phyloP scores from a whole-genome alignment of 108 stramenopile species.

The Pseudonitzschia multiseries region DNA sequence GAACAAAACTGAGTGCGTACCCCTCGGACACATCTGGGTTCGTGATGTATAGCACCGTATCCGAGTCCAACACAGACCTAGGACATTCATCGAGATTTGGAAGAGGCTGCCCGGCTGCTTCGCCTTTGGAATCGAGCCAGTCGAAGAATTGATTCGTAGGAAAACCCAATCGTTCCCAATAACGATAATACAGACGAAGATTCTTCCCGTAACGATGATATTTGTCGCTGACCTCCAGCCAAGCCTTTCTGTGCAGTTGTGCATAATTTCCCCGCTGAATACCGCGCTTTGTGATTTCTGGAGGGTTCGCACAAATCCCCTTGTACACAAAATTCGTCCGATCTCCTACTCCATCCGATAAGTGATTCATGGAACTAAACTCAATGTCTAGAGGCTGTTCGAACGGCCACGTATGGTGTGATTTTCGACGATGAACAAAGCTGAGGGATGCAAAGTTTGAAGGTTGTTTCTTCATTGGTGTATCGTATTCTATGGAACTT shows the following conservation, averaged over 20 bases:
- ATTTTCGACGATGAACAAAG: conserved; percentile 21
- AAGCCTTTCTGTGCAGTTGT: conserved; percentile 79
- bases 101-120: conserved; percentile 59
- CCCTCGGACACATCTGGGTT: conserved; percentile 56
- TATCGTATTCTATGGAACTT: background rate
- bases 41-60: conserved; percentile 81
- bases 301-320: conserved; percentile 73
- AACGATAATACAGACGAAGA: conserved; percentile 85
- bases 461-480: background rate
- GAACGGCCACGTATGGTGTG: conserved; percentile 29
- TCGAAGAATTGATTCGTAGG: conserved; percentile 84
- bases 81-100: conserved; percentile 74
- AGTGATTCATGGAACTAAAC: conserved; percentile 23
- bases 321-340: conserved; percentile 49
- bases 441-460: background rate
- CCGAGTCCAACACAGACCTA: conserved; percentile 70
- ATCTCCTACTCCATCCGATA: conserved; percentile 17
- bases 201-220: conserved; percentile 94
- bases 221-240: conserved; percentile 89
- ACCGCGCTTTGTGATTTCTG: conserved; percentile 74
- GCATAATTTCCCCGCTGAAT: conserved; percentile 76
- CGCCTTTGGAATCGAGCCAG: conserved; percentile 87
- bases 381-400: conserved; percentile 15
- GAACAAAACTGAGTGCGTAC: conserved; percentile 59
- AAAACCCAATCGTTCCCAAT: conserved; percentile 74